Evolutionary conservation across 345 rosid genomes (phyloP).

Genomic region (Euclidium syriacum): DNA sequence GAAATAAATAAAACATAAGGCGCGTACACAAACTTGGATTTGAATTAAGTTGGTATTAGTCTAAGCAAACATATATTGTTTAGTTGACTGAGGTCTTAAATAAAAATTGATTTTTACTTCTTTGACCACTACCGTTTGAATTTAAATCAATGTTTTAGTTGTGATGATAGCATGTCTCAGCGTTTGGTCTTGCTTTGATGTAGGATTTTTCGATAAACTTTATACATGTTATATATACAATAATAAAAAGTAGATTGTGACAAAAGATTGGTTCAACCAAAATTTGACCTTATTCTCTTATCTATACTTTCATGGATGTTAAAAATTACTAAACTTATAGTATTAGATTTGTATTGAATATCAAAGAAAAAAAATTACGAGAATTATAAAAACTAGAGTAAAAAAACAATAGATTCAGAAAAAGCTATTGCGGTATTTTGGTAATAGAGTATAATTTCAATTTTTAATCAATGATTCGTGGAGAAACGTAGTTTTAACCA

Average conservation of each 20-base stretch:
- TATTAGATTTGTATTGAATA: not conserved
- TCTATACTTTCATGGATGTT: not conserved
- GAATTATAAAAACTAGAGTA: no score
- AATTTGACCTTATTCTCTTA: slow-evolving; percentile 16
- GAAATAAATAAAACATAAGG: not conserved
- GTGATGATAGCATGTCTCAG: slow-evolving; percentile 4
- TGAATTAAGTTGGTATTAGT: not conserved
- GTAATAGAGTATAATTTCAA: no score
- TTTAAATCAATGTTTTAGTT: no score
- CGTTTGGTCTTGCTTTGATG: not conserved
- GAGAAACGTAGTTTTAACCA: no score
- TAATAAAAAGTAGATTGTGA: slow-evolving; percentile 12
- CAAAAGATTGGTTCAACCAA: slow-evolving; percentile 24
- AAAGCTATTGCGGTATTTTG: no score
- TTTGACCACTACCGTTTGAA: no score
- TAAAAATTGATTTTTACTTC: no score
- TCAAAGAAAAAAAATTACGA: no score
- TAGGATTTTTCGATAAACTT: not conserved
- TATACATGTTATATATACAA: not conserved
- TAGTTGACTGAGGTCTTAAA: no score
- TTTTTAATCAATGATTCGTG: no score
- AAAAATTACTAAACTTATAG: not conserved
- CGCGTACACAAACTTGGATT: slow-evolving; percentile 7
- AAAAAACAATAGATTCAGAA: no score
- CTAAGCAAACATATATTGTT: not conserved